phyloP scores from a whole-genome alignment of 2,329 filamentous ascomycete species.

The Ophiostoma triangulosporum region DNA sequence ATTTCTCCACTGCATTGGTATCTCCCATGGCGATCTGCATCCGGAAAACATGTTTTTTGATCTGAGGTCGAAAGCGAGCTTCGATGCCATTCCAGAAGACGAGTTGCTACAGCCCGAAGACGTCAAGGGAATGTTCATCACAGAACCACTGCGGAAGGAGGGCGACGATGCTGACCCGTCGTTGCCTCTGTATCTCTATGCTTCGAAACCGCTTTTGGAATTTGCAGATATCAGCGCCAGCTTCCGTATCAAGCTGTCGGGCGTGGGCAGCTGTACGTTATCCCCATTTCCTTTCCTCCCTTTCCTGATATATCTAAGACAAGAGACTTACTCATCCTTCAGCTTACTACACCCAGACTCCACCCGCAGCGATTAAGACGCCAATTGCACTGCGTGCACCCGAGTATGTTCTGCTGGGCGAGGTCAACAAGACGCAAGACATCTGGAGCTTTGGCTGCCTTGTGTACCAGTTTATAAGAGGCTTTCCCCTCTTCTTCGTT shows the following conservation, averaged over 20 bases:
- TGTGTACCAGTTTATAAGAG: constrained; percentile 2
- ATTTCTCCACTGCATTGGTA: constrained; percentile 7
- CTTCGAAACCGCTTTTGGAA: background rate
- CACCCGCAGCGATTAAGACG: background rate
- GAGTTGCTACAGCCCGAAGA: background rate
- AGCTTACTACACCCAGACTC: background rate
- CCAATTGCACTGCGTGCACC: background rate
- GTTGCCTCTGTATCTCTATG: background rate
- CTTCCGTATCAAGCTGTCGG: constrained; percentile 3
- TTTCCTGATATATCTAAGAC: background rate
- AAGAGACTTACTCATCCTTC: no score
- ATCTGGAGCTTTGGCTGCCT: constrained; percentile 9
- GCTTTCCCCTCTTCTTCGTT: background rate
- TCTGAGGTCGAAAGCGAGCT: constrained; percentile 11
- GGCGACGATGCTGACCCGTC: background rate
- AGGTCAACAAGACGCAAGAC: background rate
- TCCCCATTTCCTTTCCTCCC: constrained; percentile 15
- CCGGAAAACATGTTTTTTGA: constrained; percentile 9
- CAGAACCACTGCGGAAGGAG: background rate
- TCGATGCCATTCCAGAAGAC: background rate
- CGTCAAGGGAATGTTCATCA: background rate
- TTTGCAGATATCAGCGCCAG: background rate
- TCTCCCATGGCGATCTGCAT: constrained; percentile 10
- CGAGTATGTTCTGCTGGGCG: background rate
- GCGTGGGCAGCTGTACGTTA: background rate